Percentiles rank a stretch among this genome's conserved stretches.
Evolutionary conservation across 345 rosid species (phyloP).

Genomic region (Euphorbia pulcherrima): DNA sequence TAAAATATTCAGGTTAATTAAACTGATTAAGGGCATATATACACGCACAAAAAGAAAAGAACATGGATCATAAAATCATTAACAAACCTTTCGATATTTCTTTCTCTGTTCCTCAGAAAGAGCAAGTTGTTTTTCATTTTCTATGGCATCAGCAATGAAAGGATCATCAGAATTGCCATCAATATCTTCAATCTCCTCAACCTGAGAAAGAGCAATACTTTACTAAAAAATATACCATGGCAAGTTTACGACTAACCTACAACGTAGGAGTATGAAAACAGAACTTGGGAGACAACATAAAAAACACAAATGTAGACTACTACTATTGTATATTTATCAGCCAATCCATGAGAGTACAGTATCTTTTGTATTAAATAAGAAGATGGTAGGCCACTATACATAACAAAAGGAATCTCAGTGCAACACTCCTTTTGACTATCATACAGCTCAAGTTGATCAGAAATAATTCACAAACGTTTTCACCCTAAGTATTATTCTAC

Average conservation of each 20-base stretch:
- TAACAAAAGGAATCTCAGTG: background rate
- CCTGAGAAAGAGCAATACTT: slow-evolving; percentile 40
- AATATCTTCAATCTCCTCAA: slow-evolving; percentile 95
- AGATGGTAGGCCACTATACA: background rate
- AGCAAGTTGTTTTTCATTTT: slow-evolving; percentile 65
- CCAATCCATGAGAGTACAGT: background rate
- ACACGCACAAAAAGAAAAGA: background rate
- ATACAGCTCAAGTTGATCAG: background rate
- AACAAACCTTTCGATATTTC: slow-evolving; percentile 69
- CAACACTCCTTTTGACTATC: background rate
- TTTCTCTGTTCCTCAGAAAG: slow-evolving; percentile 78
- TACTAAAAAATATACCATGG: slow-evolving; percentile 7
- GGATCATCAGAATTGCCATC: slow-evolving; percentile 64
- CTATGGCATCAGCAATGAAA: slow-evolving; percentile 75
- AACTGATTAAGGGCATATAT: background rate
- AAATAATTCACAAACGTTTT: background rate
- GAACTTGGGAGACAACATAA: background rate
- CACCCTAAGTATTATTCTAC: background rate
- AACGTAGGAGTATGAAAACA: background rate
- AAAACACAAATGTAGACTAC: background rate
- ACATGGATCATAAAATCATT: background rate
- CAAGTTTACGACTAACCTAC: background rate
- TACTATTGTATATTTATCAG: background rate
- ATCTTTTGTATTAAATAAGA: background rate
- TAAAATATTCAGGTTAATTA: background rate